phyloP scores from a whole-genome alignment of 2,329 filamentous ascomycete genomes.

The Dryadomyces quercivorus region DNA sequence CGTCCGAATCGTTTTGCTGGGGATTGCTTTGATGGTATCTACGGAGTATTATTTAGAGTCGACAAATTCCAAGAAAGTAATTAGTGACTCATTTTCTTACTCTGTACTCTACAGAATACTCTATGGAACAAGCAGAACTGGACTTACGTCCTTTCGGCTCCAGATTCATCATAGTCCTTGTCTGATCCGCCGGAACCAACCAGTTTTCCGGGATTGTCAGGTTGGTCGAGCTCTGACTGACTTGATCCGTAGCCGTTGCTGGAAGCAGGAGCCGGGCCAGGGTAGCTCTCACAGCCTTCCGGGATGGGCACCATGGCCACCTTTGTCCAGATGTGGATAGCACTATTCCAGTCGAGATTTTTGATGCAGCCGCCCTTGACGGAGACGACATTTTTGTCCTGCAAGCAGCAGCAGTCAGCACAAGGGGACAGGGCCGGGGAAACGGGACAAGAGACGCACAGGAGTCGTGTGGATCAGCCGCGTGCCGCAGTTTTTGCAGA shows the following conservation, averaged over 20 bases:
- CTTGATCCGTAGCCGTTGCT: constrained; percentile 31
- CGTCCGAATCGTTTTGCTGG: too few relatives aligned
- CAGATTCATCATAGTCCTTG: background rate
- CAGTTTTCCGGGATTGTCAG: constrained; percentile 10
- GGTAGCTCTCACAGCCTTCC: constrained; percentile 46
- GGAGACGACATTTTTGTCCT: constrained; percentile 47
- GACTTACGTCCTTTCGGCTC: too few relatives aligned
- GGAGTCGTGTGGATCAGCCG: constrained; percentile 50
- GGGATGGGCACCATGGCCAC: constrained; percentile 58
- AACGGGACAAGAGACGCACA: too few relatives aligned
- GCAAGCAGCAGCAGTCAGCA: background rate
- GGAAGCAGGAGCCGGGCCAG: constrained; percentile 34
- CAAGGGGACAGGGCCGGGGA: too few relatives aligned
- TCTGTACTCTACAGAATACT: too few relatives aligned
- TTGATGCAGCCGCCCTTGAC: constrained; percentile 58
- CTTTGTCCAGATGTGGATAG: constrained; percentile 57
- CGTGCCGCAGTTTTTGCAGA: constrained; percentile 54
- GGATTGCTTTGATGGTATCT: too few relatives aligned
- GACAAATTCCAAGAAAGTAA: too few relatives aligned
- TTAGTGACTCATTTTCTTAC: too few relatives aligned
- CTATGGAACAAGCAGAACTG: too few relatives aligned
- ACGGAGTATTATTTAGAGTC: too few relatives aligned
- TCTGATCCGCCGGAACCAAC: constrained; percentile 3
- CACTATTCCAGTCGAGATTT: constrained; percentile 45
- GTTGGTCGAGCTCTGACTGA: constrained; percentile 37